Conservation (phyloP, 1,139 yeast genomes). For the Yamadazyma conglobata region DNA sequence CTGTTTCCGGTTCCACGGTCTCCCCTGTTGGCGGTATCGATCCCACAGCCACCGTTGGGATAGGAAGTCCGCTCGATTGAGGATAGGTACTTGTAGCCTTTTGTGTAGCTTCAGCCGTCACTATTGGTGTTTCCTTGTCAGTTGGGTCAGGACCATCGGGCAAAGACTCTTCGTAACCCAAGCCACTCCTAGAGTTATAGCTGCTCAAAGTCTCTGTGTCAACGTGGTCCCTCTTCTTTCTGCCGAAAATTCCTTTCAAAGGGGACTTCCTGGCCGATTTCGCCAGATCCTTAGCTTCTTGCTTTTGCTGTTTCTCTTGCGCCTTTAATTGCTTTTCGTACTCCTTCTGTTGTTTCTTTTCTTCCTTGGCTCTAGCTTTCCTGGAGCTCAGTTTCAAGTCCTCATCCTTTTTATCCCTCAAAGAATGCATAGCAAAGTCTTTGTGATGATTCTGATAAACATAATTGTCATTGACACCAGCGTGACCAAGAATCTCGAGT, state of each 20-base stretch:
- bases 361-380: conserved; percentile 35
- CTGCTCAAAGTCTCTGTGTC: conserved; percentile 11
- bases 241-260: conserved; percentile 14
- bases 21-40: background rate
- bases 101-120: no score
- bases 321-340: conserved; percentile 16
- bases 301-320: conserved; percentile 15
- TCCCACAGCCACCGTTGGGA: background rate
- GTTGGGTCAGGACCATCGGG: no score
- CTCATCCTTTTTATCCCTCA: conserved; percentile 23
- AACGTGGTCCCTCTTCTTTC: conserved; percentile 11
- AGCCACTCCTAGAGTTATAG: no score
- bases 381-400: conserved; percentile 16
- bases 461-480: conserved; percentile 30
- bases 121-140: no score
- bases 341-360: conserved; percentile 21
- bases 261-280: conserved; percentile 14
- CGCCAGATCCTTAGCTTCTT: conserved; percentile 12
- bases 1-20: background rate
- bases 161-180: no score
- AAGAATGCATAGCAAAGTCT: conserved; percentile 36
- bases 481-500: conserved; percentile 15
- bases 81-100: no score
- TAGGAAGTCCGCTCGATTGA: no score
- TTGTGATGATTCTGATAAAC: conserved; percentile 37